phyloP scores from a whole-genome alignment of 2,329 filamentous ascomycete species.

The Canariomyces notabilis region DNA sequence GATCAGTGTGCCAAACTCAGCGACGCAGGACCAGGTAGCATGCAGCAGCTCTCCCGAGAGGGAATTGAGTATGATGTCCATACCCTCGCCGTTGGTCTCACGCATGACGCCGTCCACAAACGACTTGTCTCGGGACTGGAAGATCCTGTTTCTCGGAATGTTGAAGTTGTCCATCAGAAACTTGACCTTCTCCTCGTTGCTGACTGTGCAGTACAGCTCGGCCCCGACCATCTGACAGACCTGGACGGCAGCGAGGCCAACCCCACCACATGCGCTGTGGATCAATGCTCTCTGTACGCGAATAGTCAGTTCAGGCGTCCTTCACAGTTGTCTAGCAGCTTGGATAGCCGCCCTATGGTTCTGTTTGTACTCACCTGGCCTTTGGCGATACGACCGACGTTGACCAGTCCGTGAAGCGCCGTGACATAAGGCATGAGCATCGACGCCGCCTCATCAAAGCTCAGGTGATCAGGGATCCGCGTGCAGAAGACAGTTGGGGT shows the following conservation, averaged over 20 bases:
- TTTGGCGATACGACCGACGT: conserved; percentile 29
- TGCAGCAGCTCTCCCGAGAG: conserved; percentile 38
- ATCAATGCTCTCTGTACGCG: conserved; percentile 32
- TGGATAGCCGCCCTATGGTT: too few relatives aligned
- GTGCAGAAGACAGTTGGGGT: conserved; percentile 5
- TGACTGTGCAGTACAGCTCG: conserved; percentile 35
- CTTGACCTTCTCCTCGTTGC: conserved; percentile 32
- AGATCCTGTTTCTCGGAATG: conserved; percentile 32
- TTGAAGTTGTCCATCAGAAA: conserved; percentile 28
- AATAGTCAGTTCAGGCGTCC: too few relatives aligned
- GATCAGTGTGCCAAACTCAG: conserved; percentile 12
- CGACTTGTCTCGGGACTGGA: conserved; percentile 30
- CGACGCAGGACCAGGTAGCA: conserved; percentile 39
- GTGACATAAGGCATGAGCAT: conserved; percentile 33
- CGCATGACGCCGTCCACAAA: conserved; percentile 31
- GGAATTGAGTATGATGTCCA: conserved; percentile 39
- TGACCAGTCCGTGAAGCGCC: conserved; percentile 29
- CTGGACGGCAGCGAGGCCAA: conserved; percentile 32
- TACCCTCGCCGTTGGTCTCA: conserved; percentile 29
- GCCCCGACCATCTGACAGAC: conserved; percentile 29
- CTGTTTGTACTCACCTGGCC: too few relatives aligned
- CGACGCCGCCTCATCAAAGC: conserved; percentile 31
- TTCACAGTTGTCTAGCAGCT: too few relatives aligned
- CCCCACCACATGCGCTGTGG: conserved; percentile 32
- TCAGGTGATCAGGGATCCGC: conserved; percentile 33